Percentiles rank a stretch among this genome's conserved stretches.
Conservation (phyloP, 1,284 basidiomycete species). For the Cutaneotrichosporon cutaneum region DNA sequence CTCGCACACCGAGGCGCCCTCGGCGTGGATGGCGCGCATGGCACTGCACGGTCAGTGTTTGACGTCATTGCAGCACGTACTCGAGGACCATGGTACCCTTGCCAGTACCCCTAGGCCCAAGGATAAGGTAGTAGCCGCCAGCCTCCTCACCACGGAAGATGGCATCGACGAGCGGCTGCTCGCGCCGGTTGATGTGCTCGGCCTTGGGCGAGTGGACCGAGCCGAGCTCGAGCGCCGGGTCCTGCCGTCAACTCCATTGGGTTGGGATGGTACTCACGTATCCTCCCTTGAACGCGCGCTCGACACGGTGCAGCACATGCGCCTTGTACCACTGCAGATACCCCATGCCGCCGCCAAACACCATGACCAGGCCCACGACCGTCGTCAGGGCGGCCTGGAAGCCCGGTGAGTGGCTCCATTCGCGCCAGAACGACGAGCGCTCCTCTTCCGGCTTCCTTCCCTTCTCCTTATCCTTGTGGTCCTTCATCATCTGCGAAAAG, state of each 20-base stretch:
- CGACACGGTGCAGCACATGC: slow-evolving; percentile 72
- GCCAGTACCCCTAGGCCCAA: slow-evolving; percentile 71
- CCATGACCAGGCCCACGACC: slow-evolving; percentile 48
- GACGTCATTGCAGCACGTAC: slow-evolving; percentile 26
- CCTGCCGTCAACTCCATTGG: slow-evolving; percentile 56
- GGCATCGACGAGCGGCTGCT: slow-evolving; percentile 71
- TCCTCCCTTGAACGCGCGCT: slow-evolving; percentile 47
- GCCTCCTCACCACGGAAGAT: slow-evolving; percentile 71
- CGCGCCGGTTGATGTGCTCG: slow-evolving; percentile 65
- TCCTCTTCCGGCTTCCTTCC: slow-evolving; percentile 9
- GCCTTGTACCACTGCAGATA: slow-evolving; percentile 77
- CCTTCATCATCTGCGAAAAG: slow-evolving; percentile 11
- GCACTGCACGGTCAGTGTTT: slow-evolving; percentile 47
- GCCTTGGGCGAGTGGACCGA: slow-evolving; percentile 56
- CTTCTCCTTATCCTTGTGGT: neutral
- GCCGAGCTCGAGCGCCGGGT: slow-evolving; percentile 72
- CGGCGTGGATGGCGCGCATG: slow-evolving; percentile 70
- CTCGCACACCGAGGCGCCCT: slow-evolving; percentile 56
- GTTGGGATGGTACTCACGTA: slow-evolving; percentile 34
- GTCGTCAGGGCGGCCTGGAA: slow-evolving; percentile 52
- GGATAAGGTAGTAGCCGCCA: slow-evolving; percentile 71
- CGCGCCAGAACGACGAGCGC: slow-evolving; percentile 33
- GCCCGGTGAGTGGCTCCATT: slow-evolving; percentile 41
- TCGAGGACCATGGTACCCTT: slow-evolving; percentile 80
- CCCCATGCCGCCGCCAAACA: slow-evolving; percentile 58